Percentiles rank a stretch among this genome's conserved stretches.
Conservation (phyloP, 148 eudicot species). For the Drosera capensis region DNA sequence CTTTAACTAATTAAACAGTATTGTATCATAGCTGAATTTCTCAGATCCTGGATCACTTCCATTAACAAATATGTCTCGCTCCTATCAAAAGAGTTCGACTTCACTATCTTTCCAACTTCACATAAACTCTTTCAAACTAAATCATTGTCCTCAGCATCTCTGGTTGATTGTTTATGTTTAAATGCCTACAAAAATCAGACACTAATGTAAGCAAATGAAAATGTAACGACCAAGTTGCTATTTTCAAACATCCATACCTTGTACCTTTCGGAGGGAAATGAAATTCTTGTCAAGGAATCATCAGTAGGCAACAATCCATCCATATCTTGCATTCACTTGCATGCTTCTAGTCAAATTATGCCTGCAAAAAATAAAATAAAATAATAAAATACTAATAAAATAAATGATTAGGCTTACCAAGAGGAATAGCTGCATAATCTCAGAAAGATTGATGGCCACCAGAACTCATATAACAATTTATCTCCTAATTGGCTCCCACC, state of each 20-base stretch:
- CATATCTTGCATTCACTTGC: conserved; percentile 95
- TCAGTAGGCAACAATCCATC: conserved; percentile 83
- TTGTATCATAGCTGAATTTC: conserved; percentile 68
- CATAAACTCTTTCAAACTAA: conserved; percentile 60
- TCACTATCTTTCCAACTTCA: conserved; percentile 56
- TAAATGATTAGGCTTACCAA: too few relatives aligned
- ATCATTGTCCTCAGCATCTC: conserved; percentile 64
- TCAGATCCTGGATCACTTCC: conserved; percentile 87
- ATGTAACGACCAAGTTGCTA: not conserved
- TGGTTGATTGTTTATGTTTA: conserved; percentile 84
- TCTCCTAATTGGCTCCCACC: conserved; percentile 90
- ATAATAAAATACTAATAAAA: too few relatives aligned
- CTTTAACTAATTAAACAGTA: conserved; percentile 39
- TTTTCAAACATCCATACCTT: conserved; percentile 8
- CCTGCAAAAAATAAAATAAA: not conserved
- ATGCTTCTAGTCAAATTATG: conserved; percentile 45
- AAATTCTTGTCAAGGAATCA: conserved; percentile 80
- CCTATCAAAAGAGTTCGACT: conserved; percentile 84
- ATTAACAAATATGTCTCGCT: conserved; percentile 83
- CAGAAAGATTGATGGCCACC: conserved; percentile 67
- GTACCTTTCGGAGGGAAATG: conserved; percentile 53
- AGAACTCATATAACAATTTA: conserved; percentile 87
- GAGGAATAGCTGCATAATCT: conserved; percentile 75
- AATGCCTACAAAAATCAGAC: conserved; percentile 34
- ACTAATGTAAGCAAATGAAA: not conserved